These are phyloP conservation scores for Leccinellum albellum DNA, from an alignment of 768 basidiomycete species.

Conservation along the genomic window DNA sequence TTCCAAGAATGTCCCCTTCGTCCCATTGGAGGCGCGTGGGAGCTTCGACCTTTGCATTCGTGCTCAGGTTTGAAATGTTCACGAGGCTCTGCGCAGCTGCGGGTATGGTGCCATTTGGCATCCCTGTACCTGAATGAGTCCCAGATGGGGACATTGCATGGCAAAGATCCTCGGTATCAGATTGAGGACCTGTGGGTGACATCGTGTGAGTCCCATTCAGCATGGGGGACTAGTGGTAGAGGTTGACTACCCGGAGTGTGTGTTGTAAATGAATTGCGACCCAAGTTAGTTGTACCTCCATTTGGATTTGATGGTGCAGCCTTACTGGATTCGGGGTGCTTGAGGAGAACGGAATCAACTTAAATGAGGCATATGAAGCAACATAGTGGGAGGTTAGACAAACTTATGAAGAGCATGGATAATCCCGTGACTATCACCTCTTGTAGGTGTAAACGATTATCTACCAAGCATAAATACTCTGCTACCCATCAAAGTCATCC, in stretches of 20 bases:
- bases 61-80: slow-evolving; percentile 3
- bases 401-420: slow-evolving; percentile 96
- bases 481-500: slow-evolving; percentile 87
- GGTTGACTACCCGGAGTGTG: slow-evolving; percentile 30
- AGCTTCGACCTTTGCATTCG: slow-evolving; percentile 47
- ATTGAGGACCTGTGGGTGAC: slow-evolving; percentile 53
- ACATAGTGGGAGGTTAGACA: slow-evolving; percentile 31
- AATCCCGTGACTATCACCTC: slow-evolving; percentile 72
- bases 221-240: slow-evolving; percentile 29
- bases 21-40: slow-evolving; percentile 48
- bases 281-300: slow-evolving; percentile 29
- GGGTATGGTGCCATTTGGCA: slow-evolving; percentile 28
- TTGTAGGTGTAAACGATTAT: slow-evolving; percentile 74
- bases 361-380: slow-evolving; percentile 1
- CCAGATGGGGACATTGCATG: slow-evolving; percentile 65
- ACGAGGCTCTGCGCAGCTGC: slow-evolving; percentile 9
- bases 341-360: slow-evolving; percentile 32
- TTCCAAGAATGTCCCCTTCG: slow-evolving; percentile 36
- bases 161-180: slow-evolving; percentile 55
- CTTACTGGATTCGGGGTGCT: slow-evolving; percentile 74
- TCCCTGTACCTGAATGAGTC: slow-evolving; percentile 37
- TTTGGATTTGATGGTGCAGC: slow-evolving; percentile 31
- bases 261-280: slow-evolving; percentile 47
- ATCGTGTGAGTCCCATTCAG: slow-evolving; percentile 48
- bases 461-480: slow-evolving; percentile 93